Base-by-base conservation (phyloP, 441 rosid species). In the Geranium incanum region DNA sequence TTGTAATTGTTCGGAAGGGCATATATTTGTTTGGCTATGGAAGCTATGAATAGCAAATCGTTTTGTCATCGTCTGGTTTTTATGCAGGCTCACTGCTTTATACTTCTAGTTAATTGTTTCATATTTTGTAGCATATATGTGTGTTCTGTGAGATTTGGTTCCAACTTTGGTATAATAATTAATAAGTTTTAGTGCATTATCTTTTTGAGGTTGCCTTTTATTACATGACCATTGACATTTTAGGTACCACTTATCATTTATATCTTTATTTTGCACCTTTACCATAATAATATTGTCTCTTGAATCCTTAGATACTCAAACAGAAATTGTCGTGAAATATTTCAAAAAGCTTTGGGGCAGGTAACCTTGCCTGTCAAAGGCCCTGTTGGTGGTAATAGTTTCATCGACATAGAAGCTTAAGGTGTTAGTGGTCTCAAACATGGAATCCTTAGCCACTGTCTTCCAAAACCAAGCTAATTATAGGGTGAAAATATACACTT, bases 21-120 rank as follows among this genome's bases (percentile, higher is more conserved):
- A 73, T 15, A 72, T 81, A 76, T 86, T 81, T 69, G 86, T 85
- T 72, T 79, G 89, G 64, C 75, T 87, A 85, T 66, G 91, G 89
- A 75, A 83, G 87, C 82, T 74, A 81, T 74, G 71, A 78, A 73
- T 79, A 78, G 89, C 83, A 13, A 72, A 86, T 81, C 45, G 48
- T 71, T 77, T 69, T 74, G 77, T 76, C 71, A 23, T 64, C 13
- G 60, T 66, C 52, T 55, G 15, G 55, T 6, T 63, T 67, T 39
- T 52, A 28, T 45, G 41, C 33, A 28, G 33, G 33, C 33, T 69
- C 43, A 19, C 59, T 66, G 39, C 13, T 41, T 66, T 66, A 1
- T 67, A 50, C 21, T 3, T n/a, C 9, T 52, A 19, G 41, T 33
- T 60, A 50, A 73, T 5, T 7, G 68, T 23, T 36, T 39, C 67